Evolutionary conservation across 106 monocot species (phyloP).

Genomic region (Dactylorhiza incarnata): DNA sequence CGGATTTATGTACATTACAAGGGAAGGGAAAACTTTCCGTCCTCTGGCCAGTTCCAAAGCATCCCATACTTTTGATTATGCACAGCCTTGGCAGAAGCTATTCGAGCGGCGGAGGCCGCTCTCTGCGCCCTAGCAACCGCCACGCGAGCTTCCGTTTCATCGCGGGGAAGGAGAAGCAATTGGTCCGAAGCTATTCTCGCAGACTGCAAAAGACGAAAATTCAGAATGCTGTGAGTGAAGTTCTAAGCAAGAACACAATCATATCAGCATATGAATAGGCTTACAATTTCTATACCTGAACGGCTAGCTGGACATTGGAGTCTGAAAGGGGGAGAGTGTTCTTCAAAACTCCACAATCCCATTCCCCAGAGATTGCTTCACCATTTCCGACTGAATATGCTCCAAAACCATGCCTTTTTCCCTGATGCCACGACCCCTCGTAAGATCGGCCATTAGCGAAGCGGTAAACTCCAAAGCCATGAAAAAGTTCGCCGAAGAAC

Average conservation of each 20-base stretch:
- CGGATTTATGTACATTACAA: conserved; percentile 4
- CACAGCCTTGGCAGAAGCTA: conserved; percentile 48
- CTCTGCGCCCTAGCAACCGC: conserved; percentile 32
- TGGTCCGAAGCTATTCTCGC: conserved; percentile 40
- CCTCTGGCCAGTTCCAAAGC: conserved; percentile 14
- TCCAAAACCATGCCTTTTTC: conserved; percentile 42
- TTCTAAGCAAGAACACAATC: not conserved
- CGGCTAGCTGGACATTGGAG: conserved; percentile 9
- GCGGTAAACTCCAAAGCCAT: conserved; percentile 44
- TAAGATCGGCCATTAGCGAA: conserved; percentile 47
- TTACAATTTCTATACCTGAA: conserved; percentile 17
- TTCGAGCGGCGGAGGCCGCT: conserved; percentile 46
- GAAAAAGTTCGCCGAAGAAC: conserved; percentile 43
- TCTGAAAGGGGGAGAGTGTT: conserved; percentile 11
- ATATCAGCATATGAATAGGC: not conserved
- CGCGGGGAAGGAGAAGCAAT: conserved; percentile 18
- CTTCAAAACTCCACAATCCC: conserved; percentile 37
- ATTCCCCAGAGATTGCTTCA: conserved; percentile 32
- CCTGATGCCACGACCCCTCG: conserved; percentile 54
- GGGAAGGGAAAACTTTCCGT: not conserved
- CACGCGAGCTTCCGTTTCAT: conserved; percentile 30
- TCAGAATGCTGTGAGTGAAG: not conserved
- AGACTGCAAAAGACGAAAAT: conserved; percentile 10
- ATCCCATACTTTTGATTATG: conserved; percentile 30
- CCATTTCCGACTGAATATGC: conserved; percentile 37